Evolutionary conservation across 495 filamentous ascomycete species (phyloP).

Genomic region (Neurospora sp.): DNA sequence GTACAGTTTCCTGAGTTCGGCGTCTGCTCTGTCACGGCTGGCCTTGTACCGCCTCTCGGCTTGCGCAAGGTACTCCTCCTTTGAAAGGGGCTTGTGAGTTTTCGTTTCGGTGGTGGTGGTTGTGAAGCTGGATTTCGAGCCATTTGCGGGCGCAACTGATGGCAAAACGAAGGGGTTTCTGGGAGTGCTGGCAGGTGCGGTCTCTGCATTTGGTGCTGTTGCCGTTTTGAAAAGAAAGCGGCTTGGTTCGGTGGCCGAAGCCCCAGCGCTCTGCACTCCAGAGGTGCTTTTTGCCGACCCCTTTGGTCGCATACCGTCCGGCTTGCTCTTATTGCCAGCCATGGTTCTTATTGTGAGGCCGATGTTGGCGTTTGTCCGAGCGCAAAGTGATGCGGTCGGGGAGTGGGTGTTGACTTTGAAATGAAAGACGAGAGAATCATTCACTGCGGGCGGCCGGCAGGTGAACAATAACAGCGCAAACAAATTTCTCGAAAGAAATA

Average conservation of each 20-base stretch:
- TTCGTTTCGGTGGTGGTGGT: background rate
- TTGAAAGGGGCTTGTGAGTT: background rate
- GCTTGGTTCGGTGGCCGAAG: background rate
- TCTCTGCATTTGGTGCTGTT: background rate
- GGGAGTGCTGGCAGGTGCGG: background rate
- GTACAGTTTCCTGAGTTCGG: slow-evolving; percentile 1
- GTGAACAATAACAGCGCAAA: background rate
- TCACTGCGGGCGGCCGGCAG: background rate
- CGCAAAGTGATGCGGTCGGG: background rate
- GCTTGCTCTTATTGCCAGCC: background rate
- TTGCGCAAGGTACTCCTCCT: background rate
- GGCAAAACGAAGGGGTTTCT: background rate
- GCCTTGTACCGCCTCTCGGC: background rate
- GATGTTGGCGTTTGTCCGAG: background rate
- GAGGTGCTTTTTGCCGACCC: background rate
- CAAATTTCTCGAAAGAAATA: background rate
- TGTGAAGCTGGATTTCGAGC: too few species aligned
- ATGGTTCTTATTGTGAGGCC: background rate
- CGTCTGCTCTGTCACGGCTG: background rate
- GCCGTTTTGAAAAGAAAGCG: background rate
- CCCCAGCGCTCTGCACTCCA: background rate
- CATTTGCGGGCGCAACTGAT: background rate
- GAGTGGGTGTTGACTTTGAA: background rate
- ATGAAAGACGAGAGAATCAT: background rate
- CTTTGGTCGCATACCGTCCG: background rate